A percentile compares a stretch with the other conserved stretches of the same genome.
Evolutionary conservation across 2,329 filamentous ascomycete genomes (phyloP).

Genomic region (Aureobasidium sp.): DNA sequence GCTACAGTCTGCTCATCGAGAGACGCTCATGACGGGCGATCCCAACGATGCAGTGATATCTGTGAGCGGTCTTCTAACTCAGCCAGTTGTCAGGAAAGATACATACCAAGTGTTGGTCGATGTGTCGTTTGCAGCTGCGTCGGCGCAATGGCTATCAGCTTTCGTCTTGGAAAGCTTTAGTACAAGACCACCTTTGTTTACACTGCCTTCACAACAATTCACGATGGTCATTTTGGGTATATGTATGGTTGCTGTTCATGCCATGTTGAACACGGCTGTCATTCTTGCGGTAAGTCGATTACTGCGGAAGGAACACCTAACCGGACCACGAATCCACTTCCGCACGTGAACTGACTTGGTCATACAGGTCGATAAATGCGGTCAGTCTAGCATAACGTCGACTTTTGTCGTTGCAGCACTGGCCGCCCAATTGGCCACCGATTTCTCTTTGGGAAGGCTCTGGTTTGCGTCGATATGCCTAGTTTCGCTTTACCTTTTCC

Average conservation of each 20-base stretch:
- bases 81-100: slow-evolving; percentile 19
- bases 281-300: slow-evolving; percentile 27
- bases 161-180: slow-evolving; percentile 25
- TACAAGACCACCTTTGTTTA: slow-evolving; percentile 22
- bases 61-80: slow-evolving; percentile 29
- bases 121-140: slow-evolving; percentile 24
- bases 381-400: slow-evolving; percentile 2
- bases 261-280: slow-evolving; percentile 22
- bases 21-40: slow-evolving; percentile 20
- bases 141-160: slow-evolving; percentile 24
- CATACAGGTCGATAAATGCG: slow-evolving; percentile 9
- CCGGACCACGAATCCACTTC: not conserved
- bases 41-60: slow-evolving; percentile 30
- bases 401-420: slow-evolving; percentile 24
- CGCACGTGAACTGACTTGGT: slow-evolving; percentile 5
- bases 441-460: slow-evolving; percentile 25
- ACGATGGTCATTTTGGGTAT: slow-evolving; percentile 21
- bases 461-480: slow-evolving; percentile 29
- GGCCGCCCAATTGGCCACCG: slow-evolving; percentile 24
- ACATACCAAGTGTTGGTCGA: slow-evolving; percentile 23
- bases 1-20: slow-evolving; percentile 30
- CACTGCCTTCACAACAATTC: slow-evolving; percentile 21
- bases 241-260: slow-evolving; percentile 22
- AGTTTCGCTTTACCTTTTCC: slow-evolving; percentile 23
- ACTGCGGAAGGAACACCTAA: not conserved